phyloP scores from a whole-genome alignment of 2,329 filamentous ascomycete species.

The Chaetomium olivaceum region DNA sequence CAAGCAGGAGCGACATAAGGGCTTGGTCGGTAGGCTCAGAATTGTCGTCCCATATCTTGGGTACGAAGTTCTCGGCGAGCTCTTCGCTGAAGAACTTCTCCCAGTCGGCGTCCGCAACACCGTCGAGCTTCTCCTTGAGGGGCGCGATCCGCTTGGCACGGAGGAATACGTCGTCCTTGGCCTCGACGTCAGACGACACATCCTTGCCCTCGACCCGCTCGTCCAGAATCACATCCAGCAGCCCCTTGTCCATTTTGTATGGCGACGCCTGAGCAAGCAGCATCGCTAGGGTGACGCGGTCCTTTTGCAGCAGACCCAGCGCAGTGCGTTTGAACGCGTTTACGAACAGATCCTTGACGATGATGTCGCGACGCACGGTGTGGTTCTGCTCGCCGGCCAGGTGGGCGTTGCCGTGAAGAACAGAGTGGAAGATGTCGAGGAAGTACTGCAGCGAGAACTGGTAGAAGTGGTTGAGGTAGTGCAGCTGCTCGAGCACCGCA shows the following conservation, averaged over 20 bases:
- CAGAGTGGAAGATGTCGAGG: constrained; percentile 92
- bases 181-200: constrained; percentile 67
- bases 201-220: constrained; percentile 73
- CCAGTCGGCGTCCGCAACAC: constrained; percentile 67
- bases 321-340: constrained; percentile 93
- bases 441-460: constrained; percentile 99
- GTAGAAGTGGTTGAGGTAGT: constrained; percentile 99
- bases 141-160: constrained; percentile 68
- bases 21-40: constrained; percentile 70
- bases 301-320: constrained; percentile 86
- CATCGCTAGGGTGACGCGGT: constrained; percentile 91
- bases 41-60: constrained; percentile 69
- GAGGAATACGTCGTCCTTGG: constrained; percentile 67
- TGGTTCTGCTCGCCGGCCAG: constrained; percentile 71
- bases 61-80: constrained; percentile 80
- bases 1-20: constrained; percentile 78
- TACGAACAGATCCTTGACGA: constrained; percentile 87
- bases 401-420: constrained; percentile 77
- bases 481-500: constrained; percentile 91
- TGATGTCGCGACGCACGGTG: constrained; percentile 79
- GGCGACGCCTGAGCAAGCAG: constrained; percentile 94
- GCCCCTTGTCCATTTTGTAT: constrained; percentile 86
- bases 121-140: constrained; percentile 71
- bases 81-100: constrained; percentile 82
- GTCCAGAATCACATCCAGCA: constrained; percentile 86